Evolutionary conservation across 2,329 filamentous ascomycete species (phyloP), one percentile per base, ranked within the genome.

Genomic region (Arthroderma uncinatum): DNA sequence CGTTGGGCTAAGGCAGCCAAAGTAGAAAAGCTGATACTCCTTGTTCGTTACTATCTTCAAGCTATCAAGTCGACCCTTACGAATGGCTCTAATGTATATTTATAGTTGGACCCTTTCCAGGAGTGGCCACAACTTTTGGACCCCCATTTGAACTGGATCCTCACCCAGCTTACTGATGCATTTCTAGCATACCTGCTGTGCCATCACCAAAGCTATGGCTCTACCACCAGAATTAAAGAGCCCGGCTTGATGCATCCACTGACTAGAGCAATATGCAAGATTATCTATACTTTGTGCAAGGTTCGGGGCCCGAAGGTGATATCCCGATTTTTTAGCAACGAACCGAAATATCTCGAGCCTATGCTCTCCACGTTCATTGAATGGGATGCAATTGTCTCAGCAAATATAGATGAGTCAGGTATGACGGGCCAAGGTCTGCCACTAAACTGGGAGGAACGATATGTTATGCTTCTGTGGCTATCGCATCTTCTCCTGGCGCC

Each of bases 41-140:
- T 74, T 59, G 72, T 74, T 70, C 66, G 72, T 34, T 14, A 5
- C n/a, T 33, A 4, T 55, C n/a, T 7, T 53, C 10, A 50, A 50
- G 28, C 50, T 30, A 23, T 47, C 2, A 57, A 61, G 21, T 8
- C 59, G 16, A 52, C 59, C 23, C 57, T n/a, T 50, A 16, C 16
- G 25, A 50, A 21, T 30, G 5, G n/a, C 8, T 50, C 47, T 50
- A 50, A 28, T 40, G 2, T 53, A 7, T 34, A 21, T 19, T 6
- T 14, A 61, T 58, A 76, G 75, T 82, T 98, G 53, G 90, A 96
- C 64, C 84, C 87, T 1, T 98, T 97, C 64, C 92, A 97, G 77
- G 91, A 96, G 76, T 85, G 94, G 62, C 93, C 93, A 16, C 93
- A 98, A 70, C 79, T 97, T 39, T 80, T 98, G 25, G 93, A 98